A percentile compares a stretch with the other conserved stretches of the same genome.
Evolutionary conservation across 345 rosid species (phyloP).

Genomic region (Corchorus capsularis): DNA sequence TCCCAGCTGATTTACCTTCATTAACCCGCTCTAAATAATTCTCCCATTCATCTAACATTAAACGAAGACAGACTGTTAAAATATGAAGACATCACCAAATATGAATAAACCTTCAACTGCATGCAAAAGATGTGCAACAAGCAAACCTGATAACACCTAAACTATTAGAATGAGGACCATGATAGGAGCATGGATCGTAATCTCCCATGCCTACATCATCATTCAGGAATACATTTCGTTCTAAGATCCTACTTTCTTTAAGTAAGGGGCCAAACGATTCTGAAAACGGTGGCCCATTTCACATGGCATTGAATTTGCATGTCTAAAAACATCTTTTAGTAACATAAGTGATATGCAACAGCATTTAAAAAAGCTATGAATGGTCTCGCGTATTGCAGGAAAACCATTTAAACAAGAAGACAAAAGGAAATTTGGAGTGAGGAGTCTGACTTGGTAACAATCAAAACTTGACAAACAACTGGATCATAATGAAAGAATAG

Average conservation of each 20-base stretch:
- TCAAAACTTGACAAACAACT: slow-evolving; percentile 2
- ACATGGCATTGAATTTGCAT: not conserved
- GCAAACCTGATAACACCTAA: not conserved
- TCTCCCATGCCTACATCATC: not conserved
- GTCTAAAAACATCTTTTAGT: not conserved
- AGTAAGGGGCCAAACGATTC: too few species aligned
- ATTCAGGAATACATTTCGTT: not conserved
- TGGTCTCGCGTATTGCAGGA: not conserved
- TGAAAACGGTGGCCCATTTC: not conserved
- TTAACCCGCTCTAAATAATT: slow-evolving; percentile 94
- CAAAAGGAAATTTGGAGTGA: not conserved
- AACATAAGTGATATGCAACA: not conserved
- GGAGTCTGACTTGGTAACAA: not conserved
- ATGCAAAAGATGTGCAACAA: slow-evolving; percentile 2
- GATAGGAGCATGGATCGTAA: not conserved
- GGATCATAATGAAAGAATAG: not conserved
- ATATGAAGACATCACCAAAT: not conserved
- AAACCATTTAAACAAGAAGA: not conserved
- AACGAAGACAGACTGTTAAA: slow-evolving; percentile 5
- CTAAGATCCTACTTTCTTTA: slow-evolving; percentile 1
- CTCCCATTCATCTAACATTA: slow-evolving; percentile 90
- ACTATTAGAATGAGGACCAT: not conserved
- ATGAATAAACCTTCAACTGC: not conserved
- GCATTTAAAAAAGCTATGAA: not conserved
- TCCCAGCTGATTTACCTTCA: slow-evolving; percentile 64